Base-by-base conservation (phyloP, 2,329 filamentous ascomycete genomes). In the Saccharata proteae region DNA sequence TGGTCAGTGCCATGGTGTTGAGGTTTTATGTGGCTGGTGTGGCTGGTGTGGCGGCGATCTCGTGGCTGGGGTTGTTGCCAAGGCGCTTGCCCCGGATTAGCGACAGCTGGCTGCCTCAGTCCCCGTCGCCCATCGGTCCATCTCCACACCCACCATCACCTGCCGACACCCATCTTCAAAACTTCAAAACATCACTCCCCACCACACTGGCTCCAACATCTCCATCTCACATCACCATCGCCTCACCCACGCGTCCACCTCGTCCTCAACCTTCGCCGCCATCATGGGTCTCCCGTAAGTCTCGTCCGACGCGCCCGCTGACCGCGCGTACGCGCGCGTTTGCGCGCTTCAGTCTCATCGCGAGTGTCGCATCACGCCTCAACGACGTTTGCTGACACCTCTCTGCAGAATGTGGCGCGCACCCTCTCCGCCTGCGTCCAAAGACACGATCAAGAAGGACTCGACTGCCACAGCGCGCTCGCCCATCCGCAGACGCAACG, bases 401-500 rank as follows among this genome's bases (percentile, higher is more conserved):
- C 9, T 17, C 11, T 25, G 30, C 29, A 67, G 65, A 39, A 63
- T 74, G 54, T 75, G 63, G 59, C 62, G 61, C 49, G 64, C 68
- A 46, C 67, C 67, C 30, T 58, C 61, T 23, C 58, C 62, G 28
- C 54, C 61, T 37, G 56, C 32, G 32, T 10, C 22, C 24, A 49
- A 52, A 15, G 61, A 58, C 36, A 49, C 58, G 32, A 47, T 58
- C 39, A 73, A 71, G 48, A 51, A 48, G 39, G 71, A 75, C 44
- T 51, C 61, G 21, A 63, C 64, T 35, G 67, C 67, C 27, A 48
- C 59, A 34, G 55, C 63, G 34, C 67, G 71, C 46, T 74, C 69
- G 22, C 54, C 67, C 24, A 76, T 77, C 44, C 67, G 72, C 38
- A 67, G 72, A 36, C 61, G 64, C 39, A 8, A 15, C 27, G 26